These are phyloP conservation scores for Eimeria maxima DNA, from an alignment of 169 alveolate genomes.

Conservation along the genomic window DNA sequence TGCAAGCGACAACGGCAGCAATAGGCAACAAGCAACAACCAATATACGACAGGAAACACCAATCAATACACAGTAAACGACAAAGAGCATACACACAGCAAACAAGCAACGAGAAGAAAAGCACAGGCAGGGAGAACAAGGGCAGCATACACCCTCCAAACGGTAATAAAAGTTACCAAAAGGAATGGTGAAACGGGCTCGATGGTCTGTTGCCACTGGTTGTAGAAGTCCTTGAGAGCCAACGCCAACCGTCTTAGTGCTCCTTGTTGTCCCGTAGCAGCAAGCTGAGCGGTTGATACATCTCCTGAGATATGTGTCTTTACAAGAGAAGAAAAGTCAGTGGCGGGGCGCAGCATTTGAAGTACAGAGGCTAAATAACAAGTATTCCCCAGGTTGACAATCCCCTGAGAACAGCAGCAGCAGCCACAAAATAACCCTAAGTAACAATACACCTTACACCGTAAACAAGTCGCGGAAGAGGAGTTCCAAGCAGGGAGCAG, in stretches of 20 bases:
- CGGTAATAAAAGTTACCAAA: constrained; percentile 18
- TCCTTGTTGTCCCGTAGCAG: constrained; percentile 67
- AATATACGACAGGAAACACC: neutral
- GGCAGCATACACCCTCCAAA: neutral
- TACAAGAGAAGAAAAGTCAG: constrained; percentile 88
- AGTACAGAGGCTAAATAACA: constrained; percentile 96
- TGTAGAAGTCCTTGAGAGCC: constrained; percentile 73
- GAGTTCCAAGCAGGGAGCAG: no score
- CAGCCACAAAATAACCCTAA: neutral
- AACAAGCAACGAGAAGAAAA: neutral
- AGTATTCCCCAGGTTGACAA: constrained; percentile 97
- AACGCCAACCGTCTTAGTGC: constrained; percentile 58
- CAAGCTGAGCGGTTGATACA: constrained; percentile 26
- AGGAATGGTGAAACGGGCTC: constrained; percentile 74
- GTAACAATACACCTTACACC: neutral
- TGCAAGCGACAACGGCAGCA: neutral
- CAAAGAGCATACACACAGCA: no score
- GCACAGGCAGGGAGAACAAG: neutral
- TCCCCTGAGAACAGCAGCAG: constrained; percentile 90
- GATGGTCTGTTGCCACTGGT: constrained; percentile 54
- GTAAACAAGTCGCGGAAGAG: neutral
- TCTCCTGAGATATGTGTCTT: constrained; percentile 75
- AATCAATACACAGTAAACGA: neutral
- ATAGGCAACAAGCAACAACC: neutral
- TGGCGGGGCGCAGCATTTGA: constrained; percentile 91